phyloP scores from a whole-genome alignment of 257 asterid species.

The Thymus mandschuricus region DNA sequence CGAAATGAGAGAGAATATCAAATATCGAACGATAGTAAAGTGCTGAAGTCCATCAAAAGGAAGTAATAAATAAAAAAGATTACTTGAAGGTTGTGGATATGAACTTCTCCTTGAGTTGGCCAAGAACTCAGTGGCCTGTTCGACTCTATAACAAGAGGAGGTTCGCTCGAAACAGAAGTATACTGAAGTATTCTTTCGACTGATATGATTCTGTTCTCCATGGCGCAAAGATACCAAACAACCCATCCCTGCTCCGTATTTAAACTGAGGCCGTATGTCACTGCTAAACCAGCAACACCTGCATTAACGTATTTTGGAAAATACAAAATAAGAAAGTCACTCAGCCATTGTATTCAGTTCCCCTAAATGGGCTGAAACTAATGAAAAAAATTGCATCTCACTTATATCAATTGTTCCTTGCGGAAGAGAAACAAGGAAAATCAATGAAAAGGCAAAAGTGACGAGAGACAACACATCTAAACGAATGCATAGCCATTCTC shows the following conservation, averaged over 20 bases:
- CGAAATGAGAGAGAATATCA: no score
- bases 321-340: not conserved
- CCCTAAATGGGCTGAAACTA: no score
- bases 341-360: not conserved
- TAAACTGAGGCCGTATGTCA: constrained; percentile 82
- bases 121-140: constrained; percentile 59
- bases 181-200: constrained; percentile 92
- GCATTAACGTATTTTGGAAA: constrained; percentile 5
- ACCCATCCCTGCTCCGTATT: constrained; percentile 56
- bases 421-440: constrained; percentile 73
- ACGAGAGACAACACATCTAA: constrained; percentile 69
- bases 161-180: constrained; percentile 62
- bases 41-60: no score
- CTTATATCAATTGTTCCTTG: constrained; percentile 52
- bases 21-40: no score
- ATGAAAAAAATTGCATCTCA: not conserved
- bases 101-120: constrained; percentile 77
- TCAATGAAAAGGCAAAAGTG: constrained; percentile 64
- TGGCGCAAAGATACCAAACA: constrained; percentile 63
- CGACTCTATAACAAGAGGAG: constrained; percentile 73
- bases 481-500: constrained; percentile 93
- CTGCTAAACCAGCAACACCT: constrained; percentile 93
- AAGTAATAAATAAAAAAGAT: no score
- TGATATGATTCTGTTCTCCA: constrained; percentile 82
- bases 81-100: constrained; percentile 25